A percentile compares a stretch with the other conserved stretches of the same genome.
phyloP scores from a whole-genome alignment of 1,284 basidiomycete genomes.

The Entoloma clypeatum region DNA sequence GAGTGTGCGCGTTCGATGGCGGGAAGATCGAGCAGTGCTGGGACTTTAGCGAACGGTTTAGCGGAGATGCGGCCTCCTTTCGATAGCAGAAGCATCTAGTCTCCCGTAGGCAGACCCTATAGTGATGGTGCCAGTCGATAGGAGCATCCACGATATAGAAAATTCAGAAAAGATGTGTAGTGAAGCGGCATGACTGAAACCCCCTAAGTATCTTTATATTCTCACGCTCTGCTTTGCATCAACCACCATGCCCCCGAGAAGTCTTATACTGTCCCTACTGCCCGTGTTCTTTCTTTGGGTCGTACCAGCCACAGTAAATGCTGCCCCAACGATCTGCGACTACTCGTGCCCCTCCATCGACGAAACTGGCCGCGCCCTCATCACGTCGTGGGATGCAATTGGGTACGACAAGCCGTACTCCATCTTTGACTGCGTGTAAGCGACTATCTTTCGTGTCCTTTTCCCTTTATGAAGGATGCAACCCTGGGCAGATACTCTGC shows the following conservation, averaged over 20 bases:
- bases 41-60: constrained; percentile 16
- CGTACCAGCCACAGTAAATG: background rate
- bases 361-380: constrained; percentile 13
- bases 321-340: constrained; percentile 14
- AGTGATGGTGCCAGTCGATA: too few species aligned
- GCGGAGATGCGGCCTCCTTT: constrained; percentile 10
- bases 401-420: constrained; percentile 20
- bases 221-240: too few species aligned
- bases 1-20: constrained; percentile 12
- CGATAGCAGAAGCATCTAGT: background rate
- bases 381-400: constrained; percentile 15
- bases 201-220: too few species aligned
- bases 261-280: background rate
- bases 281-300: constrained; percentile 2
- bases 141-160: too few species aligned
- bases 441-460: background rate
- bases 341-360: constrained; percentile 22
- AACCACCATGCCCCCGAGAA: constrained; percentile 8
- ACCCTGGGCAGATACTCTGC: constrained; percentile 12
- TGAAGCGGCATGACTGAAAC: too few species aligned
- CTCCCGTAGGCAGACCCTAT: too few species aligned
- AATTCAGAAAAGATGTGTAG: too few species aligned
- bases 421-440: constrained; percentile 27
- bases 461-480: background rate
- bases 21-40: constrained; percentile 17